These are phyloP conservation scores for Stromatinia cepivora DNA, from an alignment of 2,329 filamentous ascomycete genomes.

Conservation along the genomic window DNA sequence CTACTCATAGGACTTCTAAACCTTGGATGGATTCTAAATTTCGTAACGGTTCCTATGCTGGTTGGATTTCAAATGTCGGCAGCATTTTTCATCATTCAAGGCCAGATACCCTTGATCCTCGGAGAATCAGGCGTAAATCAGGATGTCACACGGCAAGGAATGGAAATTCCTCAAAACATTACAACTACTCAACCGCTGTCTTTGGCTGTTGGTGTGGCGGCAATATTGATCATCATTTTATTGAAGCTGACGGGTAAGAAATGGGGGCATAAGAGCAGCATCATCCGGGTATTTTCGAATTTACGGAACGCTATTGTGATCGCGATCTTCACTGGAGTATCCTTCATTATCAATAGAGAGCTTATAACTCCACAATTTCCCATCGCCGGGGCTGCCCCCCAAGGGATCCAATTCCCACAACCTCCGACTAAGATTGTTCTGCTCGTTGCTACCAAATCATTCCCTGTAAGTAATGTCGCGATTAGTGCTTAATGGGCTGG, in stretches of 20 bases:
- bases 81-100: conserved; percentile 64
- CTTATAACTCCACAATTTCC: conserved; percentile 8
- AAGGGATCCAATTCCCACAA: neutral
- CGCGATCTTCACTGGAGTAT: conserved; percentile 4
- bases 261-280: conserved; percentile 2
- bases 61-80: conserved; percentile 67
- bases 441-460: conserved; percentile 45
- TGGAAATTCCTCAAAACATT: neutral
- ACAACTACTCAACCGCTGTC: conserved; percentile 6
- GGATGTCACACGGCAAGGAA: neutral
- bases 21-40: conserved; percentile 65
- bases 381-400: neutral
- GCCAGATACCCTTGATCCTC: conserved; percentile 60
- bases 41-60: conserved; percentile 64
- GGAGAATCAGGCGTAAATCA: conserved; percentile 40
- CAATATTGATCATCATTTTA: neutral
- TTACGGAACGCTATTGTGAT: conserved; percentile 9
- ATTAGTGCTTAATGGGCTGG: no score
- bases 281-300: conserved; percentile 6
- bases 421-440: neutral
- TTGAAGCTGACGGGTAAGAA: conserved; percentile 11
- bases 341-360: conserved; percentile 5
- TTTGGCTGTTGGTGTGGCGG: conserved; percentile 11
- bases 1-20: conserved; percentile 61
- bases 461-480: conserved; percentile 34